Evolutionary conservation across 495 filamentous ascomycete genomes (phyloP).

Genomic region (Mycothermus thermophilus): DNA sequence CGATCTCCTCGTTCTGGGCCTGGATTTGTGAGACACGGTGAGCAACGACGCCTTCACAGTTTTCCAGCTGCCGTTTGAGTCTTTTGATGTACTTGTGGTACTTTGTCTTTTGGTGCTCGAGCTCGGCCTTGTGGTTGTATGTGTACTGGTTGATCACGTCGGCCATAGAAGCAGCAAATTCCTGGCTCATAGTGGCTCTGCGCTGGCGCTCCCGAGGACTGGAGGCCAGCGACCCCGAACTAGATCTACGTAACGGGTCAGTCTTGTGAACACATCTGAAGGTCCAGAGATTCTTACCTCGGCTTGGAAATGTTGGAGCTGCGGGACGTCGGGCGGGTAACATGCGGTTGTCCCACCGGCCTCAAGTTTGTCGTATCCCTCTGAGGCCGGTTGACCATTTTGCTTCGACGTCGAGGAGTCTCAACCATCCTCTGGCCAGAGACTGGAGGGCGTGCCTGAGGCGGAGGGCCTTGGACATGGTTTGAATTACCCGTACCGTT

Average conservation of each 20-base stretch:
- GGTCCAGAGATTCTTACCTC: no score
- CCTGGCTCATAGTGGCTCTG: conserved; percentile 8
- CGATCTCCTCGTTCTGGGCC: conserved; percentile 12
- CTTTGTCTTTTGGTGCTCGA: conserved; percentile 8
- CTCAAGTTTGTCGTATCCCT: neutral
- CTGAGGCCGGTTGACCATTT: conserved; percentile 1
- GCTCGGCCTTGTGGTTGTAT: conserved; percentile 6
- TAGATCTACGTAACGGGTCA: conserved; percentile 1
- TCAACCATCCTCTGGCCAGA: no score
- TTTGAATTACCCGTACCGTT: no score
- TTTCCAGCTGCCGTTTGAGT: conserved; percentile 5
- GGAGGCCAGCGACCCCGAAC: conserved; percentile 2
- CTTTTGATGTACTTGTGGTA: conserved; percentile 14
- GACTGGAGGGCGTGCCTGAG: no score
- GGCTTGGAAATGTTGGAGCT: conserved; percentile 10
- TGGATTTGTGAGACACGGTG: conserved; percentile 1
- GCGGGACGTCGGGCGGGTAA: conserved; percentile 4
- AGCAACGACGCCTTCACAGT: neutral
- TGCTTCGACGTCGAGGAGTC: neutral
- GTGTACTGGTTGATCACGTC: conserved; percentile 16
- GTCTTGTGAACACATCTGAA: neutral
- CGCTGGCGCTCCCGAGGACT: conserved; percentile 6
- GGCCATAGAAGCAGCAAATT: conserved; percentile 13
- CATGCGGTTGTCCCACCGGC: neutral
- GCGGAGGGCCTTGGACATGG: no score